Conservation (phyloP, 169 alveolate genomes). For the Cryptosporidium sp. region DNA sequence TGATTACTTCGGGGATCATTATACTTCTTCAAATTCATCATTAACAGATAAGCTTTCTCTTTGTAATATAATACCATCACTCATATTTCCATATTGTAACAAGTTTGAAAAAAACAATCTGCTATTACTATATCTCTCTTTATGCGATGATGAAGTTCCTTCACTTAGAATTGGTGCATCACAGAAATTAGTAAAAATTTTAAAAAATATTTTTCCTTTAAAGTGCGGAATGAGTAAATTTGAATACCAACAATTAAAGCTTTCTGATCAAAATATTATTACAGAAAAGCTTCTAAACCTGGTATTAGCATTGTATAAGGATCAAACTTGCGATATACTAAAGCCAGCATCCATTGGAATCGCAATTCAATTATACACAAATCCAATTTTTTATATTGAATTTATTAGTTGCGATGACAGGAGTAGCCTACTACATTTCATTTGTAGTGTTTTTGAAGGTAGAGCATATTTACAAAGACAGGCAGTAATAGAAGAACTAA, state of each 20-base stretch:
- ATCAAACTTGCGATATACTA: constrained; percentile 48
- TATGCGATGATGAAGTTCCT: constrained; percentile 74
- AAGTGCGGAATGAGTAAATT: constrained; percentile 16
- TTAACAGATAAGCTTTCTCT: constrained; percentile 55
- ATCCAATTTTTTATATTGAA: constrained; percentile 56
- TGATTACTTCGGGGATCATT: background rate
- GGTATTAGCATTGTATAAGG: constrained; percentile 19
- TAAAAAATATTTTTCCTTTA: constrained; percentile 62
- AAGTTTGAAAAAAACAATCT: constrained; percentile 43
- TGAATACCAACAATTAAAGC: constrained; percentile 47
- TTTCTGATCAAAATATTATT: constrained; percentile 44
- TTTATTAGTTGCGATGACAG: constrained; percentile 51
- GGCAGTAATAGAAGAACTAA: constrained; percentile 32
- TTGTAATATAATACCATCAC: constrained; percentile 57
- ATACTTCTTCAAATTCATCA: constrained; percentile 19
- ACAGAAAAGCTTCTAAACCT: constrained; percentile 58
- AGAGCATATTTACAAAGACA: constrained; percentile 32
- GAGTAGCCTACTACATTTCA: constrained; percentile 16
- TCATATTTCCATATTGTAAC: constrained; percentile 57
- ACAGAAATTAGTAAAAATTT: constrained; percentile 31
- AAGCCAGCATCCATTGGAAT: constrained; percentile 69
- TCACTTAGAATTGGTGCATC: constrained; percentile 72
- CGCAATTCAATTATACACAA: constrained; percentile 56
- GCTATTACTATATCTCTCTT: constrained; percentile 42
- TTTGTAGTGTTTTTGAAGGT: constrained; percentile 20